Conservation (phyloP, 2,329 filamentous ascomycete species). For the Arthrobotrys iridis region DNA sequence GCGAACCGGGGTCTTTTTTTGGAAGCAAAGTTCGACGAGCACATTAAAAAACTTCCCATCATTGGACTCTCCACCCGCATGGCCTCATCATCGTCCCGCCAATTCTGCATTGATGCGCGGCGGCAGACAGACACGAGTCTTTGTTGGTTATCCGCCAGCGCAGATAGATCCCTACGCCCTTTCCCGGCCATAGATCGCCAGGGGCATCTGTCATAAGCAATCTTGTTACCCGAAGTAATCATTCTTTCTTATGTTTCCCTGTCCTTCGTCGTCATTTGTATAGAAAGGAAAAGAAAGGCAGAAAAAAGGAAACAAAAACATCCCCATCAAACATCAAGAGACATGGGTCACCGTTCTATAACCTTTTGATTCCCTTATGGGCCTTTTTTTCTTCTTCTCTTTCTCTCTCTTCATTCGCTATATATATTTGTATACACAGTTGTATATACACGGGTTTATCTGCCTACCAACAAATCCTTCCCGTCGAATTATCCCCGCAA, state of each 20-base stretch:
- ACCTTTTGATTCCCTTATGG: too few species aligned
- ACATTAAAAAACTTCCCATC: slow-evolving; percentile 17
- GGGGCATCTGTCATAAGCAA: slow-evolving; percentile 18
- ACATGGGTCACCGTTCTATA: too few species aligned
- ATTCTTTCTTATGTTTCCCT: not conserved
- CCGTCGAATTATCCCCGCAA: slow-evolving; percentile 1
- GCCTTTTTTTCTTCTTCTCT: too few species aligned
- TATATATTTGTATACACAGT: too few species aligned
- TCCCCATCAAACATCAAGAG: too few species aligned
- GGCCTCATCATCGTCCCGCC: slow-evolving; percentile 1
- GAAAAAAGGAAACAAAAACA: too few species aligned
- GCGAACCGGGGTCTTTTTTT: slow-evolving; percentile 14
- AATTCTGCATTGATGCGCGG: not conserved
- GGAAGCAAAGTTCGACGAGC: slow-evolving; percentile 23
- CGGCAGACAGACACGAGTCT: slow-evolving; percentile 1
- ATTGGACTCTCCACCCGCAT: not conserved
- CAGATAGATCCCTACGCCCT: slow-evolving; percentile 23
- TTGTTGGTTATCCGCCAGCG: not conserved
- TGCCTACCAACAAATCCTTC: not conserved
- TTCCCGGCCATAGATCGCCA: slow-evolving; percentile 27
- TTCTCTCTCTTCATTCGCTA: not conserved
- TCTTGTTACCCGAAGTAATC: not conserved
- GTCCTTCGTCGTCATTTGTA: not conserved
- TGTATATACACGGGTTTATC: slow-evolving; percentile 6
- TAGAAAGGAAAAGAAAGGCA: too few species aligned